These are phyloP conservation scores for Verticillium tricorpus DNA, from an alignment of 2,329 filamentous ascomycete genomes.

Conservation along the genomic window DNA sequence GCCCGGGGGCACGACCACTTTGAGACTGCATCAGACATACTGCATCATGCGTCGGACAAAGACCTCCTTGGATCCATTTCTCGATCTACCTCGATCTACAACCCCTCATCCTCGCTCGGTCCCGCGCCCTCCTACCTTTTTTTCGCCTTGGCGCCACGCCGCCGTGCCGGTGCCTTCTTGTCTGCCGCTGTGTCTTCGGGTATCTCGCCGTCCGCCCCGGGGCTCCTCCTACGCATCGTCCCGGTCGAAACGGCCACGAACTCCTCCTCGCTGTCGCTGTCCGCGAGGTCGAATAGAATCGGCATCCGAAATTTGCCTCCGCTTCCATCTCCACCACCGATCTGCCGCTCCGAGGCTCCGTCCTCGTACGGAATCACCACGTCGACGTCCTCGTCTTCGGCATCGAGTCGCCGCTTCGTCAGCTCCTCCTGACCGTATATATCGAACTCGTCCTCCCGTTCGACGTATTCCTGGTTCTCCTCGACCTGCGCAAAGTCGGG, in stretches of 20 bases:
- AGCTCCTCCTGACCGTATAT: slow-evolving; percentile 94
- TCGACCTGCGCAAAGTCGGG: slow-evolving; percentile 97
- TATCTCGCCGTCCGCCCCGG: slow-evolving; percentile 62
- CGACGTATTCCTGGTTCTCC: slow-evolving; percentile 95
- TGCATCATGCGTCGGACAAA: background rate
- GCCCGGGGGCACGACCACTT: background rate
- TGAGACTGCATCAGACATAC: background rate
- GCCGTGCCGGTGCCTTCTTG: slow-evolving; percentile 38
- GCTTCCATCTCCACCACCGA: background rate
- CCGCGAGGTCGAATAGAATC: slow-evolving; percentile 85
- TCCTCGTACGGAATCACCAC: slow-evolving; percentile 67
- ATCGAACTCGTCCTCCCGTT: slow-evolving; percentile 96
- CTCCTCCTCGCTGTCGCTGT: slow-evolving; percentile 95
- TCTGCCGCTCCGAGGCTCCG: slow-evolving; percentile 26
- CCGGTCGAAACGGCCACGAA: slow-evolving; percentile 64
- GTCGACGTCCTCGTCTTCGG: slow-evolving; percentile 91
- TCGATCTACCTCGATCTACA: background rate
- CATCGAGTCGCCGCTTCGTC: slow-evolving; percentile 81
- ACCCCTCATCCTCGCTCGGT: background rate
- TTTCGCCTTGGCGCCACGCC: slow-evolving; percentile 34
- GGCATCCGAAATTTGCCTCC: slow-evolving; percentile 74
- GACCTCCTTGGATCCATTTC: background rate
- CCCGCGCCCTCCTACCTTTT: slow-evolving; percentile 25
- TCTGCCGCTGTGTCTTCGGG: slow-evolving; percentile 48
- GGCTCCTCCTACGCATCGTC: slow-evolving; percentile 82